phyloP scores from a whole-genome alignment of 2,329 filamentous ascomycete genomes.

The Cytospora schulzeri region DNA sequence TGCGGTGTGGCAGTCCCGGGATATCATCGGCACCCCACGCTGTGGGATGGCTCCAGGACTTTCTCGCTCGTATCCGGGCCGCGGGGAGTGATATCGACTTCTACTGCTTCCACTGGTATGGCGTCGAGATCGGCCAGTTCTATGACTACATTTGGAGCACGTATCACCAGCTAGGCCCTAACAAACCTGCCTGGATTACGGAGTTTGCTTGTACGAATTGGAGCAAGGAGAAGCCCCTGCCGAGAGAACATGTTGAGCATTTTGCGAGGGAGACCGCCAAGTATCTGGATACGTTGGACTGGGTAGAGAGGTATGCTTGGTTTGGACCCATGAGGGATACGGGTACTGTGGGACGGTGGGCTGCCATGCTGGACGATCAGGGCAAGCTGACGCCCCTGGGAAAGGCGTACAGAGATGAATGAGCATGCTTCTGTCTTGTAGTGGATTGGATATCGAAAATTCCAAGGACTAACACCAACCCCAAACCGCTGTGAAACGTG shows the following conservation, averaged over 20 bases:
- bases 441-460: neutral
- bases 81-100: constrained; percentile 31
- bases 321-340: constrained; percentile 32
- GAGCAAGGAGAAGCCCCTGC: constrained; percentile 29
- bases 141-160: constrained; percentile 33
- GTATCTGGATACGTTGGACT: constrained; percentile 32
- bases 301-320: constrained; percentile 33
- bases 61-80: constrained; percentile 27
- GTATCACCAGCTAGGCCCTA: constrained; percentile 31
- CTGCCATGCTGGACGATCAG: constrained; percentile 29
- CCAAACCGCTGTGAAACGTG: too few relatives aligned
- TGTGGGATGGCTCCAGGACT: constrained; percentile 29
- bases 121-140: constrained; percentile 30
- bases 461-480: too few relatives aligned
- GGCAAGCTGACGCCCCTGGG: constrained; percentile 30
- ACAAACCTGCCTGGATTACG: constrained; percentile 31
- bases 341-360: constrained; percentile 31
- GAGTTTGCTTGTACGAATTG: constrained; percentile 33
- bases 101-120: constrained; percentile 33
- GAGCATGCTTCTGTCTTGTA: neutral
- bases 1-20: constrained; percentile 30
- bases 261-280: constrained; percentile 31
- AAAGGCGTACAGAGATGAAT: constrained; percentile 29
- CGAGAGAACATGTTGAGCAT: constrained; percentile 28
- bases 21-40: constrained; percentile 31